A percentile compares a stretch with the other conserved stretches of the same genome.
phyloP scores from a whole-genome alignment of 495 filamentous ascomycete species.

The Aspergillus cavernicola region DNA sequence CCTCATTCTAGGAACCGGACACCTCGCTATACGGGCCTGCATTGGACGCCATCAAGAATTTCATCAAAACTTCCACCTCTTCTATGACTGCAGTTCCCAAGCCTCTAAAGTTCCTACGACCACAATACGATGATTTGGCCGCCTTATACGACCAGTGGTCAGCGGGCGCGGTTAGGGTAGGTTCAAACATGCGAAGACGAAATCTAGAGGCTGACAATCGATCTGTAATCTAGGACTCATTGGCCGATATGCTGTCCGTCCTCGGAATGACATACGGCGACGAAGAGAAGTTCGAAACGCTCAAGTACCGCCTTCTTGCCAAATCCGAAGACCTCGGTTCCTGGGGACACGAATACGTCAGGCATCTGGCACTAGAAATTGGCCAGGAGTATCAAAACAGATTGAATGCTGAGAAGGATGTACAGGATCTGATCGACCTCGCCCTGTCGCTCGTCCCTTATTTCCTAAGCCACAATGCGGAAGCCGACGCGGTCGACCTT shows the following conservation, averaged over 20 bases:
- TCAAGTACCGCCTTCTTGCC: conserved; percentile 89
- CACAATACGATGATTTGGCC: conserved; percentile 85
- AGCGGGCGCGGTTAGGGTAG: conserved; percentile 73
- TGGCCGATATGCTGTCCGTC: conserved; percentile 95
- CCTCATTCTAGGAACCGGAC: conserved; percentile 67
- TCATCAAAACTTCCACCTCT: conserved; percentile 97
- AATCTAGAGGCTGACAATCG: neutral
- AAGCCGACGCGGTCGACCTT: conserved; percentile 95
- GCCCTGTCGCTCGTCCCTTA: conserved; percentile 83
- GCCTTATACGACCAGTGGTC: conserved; percentile 87
- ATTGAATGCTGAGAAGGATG: conserved; percentile 57
- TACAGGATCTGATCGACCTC: conserved; percentile 75
- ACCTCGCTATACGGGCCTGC: conserved; percentile 84
- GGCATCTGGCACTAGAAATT: conserved; percentile 92
- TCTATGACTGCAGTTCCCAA: conserved; percentile 99
- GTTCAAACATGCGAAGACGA: neutral
- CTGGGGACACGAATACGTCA: conserved; percentile 98
- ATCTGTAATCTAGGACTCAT: conserved; percentile 52
- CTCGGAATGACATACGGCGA: conserved; percentile 99
- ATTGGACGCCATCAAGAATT: conserved; percentile 91
- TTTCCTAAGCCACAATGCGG: conserved; percentile 94
- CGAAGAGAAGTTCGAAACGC: conserved; percentile 88
- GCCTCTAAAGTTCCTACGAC: conserved; percentile 94
- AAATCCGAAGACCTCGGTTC: conserved; percentile 90
- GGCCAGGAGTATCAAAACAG: conserved; percentile 88